Evolutionary conservation across 176 grass and related monocot species (phyloP), one percentile per base, ranked within the genome.

Genomic region (Carex parvula): DNA sequence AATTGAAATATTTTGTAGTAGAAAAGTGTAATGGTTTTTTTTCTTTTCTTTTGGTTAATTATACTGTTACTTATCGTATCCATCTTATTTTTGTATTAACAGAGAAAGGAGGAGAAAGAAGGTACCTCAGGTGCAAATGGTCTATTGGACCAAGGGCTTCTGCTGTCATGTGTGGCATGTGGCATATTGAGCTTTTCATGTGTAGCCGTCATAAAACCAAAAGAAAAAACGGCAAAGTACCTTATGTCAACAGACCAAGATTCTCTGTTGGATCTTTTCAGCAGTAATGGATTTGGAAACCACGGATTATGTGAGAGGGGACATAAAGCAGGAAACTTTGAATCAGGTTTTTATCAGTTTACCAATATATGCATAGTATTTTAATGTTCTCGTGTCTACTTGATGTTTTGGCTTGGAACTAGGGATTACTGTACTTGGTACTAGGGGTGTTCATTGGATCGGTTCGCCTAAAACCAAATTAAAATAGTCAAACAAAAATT

Each of bases 121-220:
- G 86, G 76, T 74, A 37, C 14, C 22, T 69, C 84, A 81, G 81
- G 59, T 86, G 78, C 58, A 84, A 14, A 84, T 61, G 88, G 90
- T 2, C 52, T 94, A 48, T 87, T 96, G 79, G 93, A 99, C 67
- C 93, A 99, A 79, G 93, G 93, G 80, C 86, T 83, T 30, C 60
- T 99, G 33, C 87, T 99, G 69, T 92, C 93, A 64, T 99, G 97
- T 91, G 91, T 96, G 22, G 88, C 91, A 65, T 99, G 97, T 79
- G 93, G 97, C 39, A 93, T 99, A 89, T 92, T 96, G 82, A 99
- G 97, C 89, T 99, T 99, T 93, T 91, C 97, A 81, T 99, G 93
- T 86, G 91, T 99, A 71, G 90, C 90, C 84, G 91, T 99, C 56
- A 86, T 99, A 83, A 92, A 92, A 92, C 93, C 97, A 88, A 92